Evolutionary conservation across 225 moss, liverwort and hornwort species (phyloP).

Genomic region (Physcomitrium patens): DNA sequence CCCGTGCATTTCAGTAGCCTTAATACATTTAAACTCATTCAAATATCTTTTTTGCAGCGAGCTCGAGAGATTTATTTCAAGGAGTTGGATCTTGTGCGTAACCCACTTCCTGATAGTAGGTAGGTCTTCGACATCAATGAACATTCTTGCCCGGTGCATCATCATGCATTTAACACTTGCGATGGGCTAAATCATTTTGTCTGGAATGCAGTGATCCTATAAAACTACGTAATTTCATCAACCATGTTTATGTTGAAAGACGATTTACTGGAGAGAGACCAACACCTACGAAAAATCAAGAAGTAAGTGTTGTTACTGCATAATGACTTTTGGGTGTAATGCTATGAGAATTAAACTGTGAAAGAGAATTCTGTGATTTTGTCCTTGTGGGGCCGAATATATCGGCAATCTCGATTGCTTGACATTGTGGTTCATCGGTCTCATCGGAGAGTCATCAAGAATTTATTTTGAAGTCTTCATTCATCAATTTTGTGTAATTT

Average conservation of each 20-base stretch:
- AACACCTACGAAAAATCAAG: conserved; percentile 41
- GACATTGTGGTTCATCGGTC: no score
- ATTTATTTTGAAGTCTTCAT: no score
- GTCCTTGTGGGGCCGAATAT: no score
- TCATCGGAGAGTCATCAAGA: no score
- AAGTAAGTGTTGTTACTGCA: conserved; percentile 30
- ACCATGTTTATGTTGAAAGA: conserved; percentile 56
- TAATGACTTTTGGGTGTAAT: no score
- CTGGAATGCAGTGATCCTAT: conserved; percentile 47
- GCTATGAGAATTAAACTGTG: no score
- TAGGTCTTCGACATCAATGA: conserved; percentile 26
- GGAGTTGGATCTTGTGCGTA: conserved; percentile 74
- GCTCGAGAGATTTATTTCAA: conserved; percentile 83
- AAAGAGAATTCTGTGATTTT: no score
- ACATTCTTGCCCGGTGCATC: background rate
- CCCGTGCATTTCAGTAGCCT: background rate
- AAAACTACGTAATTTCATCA: conserved; percentile 60
- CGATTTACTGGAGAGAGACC: conserved; percentile 56
- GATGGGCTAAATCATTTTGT: background rate
- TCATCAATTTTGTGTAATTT: no score
- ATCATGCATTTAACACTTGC: background rate
- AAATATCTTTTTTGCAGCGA: conserved; percentile 49
- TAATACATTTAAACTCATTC: background rate
- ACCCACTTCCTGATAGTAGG: conserved; percentile 89
- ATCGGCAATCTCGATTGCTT: no score